Conservation (phyloP, 75 land plant species). For the Picea glauca region DNA sequence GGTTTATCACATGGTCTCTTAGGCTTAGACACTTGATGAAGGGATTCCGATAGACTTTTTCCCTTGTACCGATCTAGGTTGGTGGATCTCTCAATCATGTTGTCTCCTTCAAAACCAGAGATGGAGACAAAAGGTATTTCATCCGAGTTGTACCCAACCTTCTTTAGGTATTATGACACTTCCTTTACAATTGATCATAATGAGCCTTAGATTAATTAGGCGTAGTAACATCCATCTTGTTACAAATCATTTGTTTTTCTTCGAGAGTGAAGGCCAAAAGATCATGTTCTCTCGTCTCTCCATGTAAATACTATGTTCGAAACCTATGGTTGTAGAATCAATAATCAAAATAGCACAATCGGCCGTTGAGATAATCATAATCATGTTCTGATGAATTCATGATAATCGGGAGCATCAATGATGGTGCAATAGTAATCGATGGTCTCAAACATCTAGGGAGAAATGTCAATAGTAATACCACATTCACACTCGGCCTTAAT, state of each 20-base stretch:
- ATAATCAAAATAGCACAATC: constrained; percentile 25
- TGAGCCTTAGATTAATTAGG: constrained; percentile 59
- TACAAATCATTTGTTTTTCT: constrained; percentile 34
- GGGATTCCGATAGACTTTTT: constrained; percentile 30
- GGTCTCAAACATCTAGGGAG: constrained; percentile 35
- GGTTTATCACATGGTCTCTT: constrained; percentile 55
- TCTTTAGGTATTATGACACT: constrained; percentile 62
- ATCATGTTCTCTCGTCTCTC: constrained; percentile 38
- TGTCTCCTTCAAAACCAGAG: constrained; percentile 29
- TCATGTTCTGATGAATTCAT: constrained; percentile 42
- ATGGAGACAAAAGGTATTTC: constrained; percentile 15
- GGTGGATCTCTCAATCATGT: constrained; percentile 48
- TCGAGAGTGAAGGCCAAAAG: constrained; percentile 33
- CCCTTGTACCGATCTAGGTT: constrained; percentile 58
- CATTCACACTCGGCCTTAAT: constrained; percentile 14
- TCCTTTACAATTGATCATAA: constrained; percentile 53
- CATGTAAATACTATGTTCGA: constrained; percentile 36
- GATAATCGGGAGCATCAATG: constrained; percentile 24
- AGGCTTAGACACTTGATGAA: constrained; percentile 35
- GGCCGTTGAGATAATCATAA: constrained; percentile 23
- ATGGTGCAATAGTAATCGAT: constrained; percentile 31
- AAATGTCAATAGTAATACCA: constrained; percentile 29
- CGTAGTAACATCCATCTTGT: constrained; percentile 57
- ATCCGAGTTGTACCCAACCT: constrained; percentile 53
- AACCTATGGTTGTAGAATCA: constrained; percentile 37